phyloP scores from a whole-genome alignment of 257 asterid species.

The Plantago ovata region DNA sequence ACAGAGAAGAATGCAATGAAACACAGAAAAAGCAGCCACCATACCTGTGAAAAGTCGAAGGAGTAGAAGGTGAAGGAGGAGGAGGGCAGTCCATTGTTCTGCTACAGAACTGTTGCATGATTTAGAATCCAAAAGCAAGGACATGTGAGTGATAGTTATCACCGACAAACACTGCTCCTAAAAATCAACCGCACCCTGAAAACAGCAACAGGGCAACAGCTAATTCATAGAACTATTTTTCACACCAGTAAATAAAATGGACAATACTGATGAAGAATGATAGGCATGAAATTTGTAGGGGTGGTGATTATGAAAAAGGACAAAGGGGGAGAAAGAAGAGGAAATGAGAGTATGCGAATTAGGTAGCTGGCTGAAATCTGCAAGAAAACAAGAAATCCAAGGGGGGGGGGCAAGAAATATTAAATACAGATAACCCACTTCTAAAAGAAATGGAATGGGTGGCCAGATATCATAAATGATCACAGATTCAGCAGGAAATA shows the following conservation, averaged over 20 bases:
- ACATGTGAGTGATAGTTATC: constrained; percentile 14
- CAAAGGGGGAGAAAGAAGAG: too few relatives aligned
- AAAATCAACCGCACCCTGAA: background rate
- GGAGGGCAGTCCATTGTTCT: constrained; percentile 25
- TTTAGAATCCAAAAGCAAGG: constrained; percentile 7
- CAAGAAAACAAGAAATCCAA: constrained; percentile 15
- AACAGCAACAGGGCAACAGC: background rate
- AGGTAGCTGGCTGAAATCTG: constrained; percentile 14
- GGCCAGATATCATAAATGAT: constrained; percentile 35
- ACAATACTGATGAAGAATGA: background rate
- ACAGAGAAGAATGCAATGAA: background rate
- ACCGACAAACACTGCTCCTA: constrained; percentile 27
- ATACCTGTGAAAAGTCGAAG: constrained; percentile 14
- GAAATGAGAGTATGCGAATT: constrained; percentile 10
- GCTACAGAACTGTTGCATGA: background rate
- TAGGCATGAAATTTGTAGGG: constrained; percentile 9
- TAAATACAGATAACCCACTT: constrained; percentile 40
- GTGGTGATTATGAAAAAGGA: constrained; percentile 1
- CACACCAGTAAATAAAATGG: background rate
- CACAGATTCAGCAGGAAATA: constrained; percentile 23
- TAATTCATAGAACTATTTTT: constrained; percentile 8
- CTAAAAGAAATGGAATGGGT: constrained; percentile 21
- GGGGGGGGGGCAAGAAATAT: constrained; percentile 15
- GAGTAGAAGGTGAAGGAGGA: constrained; percentile 23
- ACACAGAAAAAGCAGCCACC: background rate